Percentiles rank a stretch among this genome's conserved stretches.
phyloP scores from a whole-genome alignment of 345 rosid genomes.

The Firmiana major region DNA sequence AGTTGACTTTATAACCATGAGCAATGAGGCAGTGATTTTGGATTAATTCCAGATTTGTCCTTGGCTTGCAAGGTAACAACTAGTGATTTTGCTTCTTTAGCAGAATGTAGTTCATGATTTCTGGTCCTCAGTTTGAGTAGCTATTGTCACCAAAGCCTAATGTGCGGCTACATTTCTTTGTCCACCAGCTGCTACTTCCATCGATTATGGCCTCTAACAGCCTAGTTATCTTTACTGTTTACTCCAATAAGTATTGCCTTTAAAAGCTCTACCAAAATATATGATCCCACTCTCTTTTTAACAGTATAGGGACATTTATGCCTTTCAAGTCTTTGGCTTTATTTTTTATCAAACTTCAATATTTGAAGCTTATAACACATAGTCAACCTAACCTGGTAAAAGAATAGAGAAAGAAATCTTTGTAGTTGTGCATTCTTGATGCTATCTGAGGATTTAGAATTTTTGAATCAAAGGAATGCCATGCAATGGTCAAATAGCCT shows the following conservation, averaged over 20 bases:
- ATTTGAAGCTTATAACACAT: background rate
- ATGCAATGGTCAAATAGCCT: background rate
- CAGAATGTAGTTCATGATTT: background rate
- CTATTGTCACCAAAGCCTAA: background rate
- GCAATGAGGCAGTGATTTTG: background rate
- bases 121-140: background rate
- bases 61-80: background rate
- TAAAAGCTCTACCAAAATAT: background rate
- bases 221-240: background rate
- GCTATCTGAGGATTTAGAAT: no score
- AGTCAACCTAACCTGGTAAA: background rate
- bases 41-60: background rate
- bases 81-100: background rate
- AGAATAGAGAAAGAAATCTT: background rate
- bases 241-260: background rate
- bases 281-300: background rate
- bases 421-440: background rate
- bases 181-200: background rate
- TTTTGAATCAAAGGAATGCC: background rate
- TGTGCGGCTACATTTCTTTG: background rate
- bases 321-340: background rate
- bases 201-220: background rate
- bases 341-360: background rate
- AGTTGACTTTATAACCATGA: background rate
- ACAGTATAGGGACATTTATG: background rate